Evolutionary conservation across 441 rosid genomes (phyloP).

Genomic region (Erodium chrysanthum): DNA sequence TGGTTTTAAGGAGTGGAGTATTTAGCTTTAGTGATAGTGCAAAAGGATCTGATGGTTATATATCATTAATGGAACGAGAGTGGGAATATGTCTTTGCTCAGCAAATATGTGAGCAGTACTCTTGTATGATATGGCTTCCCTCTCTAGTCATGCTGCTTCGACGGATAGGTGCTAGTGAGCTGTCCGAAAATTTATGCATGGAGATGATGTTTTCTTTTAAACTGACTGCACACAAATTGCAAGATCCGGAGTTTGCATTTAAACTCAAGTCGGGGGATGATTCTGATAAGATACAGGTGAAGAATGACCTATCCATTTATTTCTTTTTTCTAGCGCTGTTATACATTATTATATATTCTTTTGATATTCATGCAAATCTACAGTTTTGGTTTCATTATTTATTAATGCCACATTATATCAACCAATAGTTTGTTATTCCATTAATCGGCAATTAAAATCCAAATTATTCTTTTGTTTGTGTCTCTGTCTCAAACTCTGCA

Average conservation of each 20-base stretch:
- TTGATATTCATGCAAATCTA: too few species aligned
- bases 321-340: background rate
- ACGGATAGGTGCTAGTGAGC: constrained; percentile 31
- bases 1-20: constrained; percentile 47
- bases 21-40: constrained; percentile 28
- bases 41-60: constrained; percentile 26
- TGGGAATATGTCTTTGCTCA: constrained; percentile 81
- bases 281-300: constrained; percentile 68
- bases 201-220: constrained; percentile 52
- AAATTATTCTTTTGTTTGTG: too few species aligned
- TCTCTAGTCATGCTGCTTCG: constrained; percentile 56
- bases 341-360: background rate
- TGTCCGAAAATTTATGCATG: constrained; percentile 29
- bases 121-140: constrained; percentile 82
- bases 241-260: constrained; percentile 70
- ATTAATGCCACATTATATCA: background rate
- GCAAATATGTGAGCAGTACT: constrained; percentile 69
- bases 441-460: background rate
- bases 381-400: too few species aligned
- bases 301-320: background rate
- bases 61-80: constrained; percentile 38
- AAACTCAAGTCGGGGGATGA: constrained; percentile 50
- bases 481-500: background rate
- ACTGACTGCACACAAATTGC: constrained; percentile 55
- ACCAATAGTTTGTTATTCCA: background rate